Evolutionary conservation across 2,329 filamentous ascomycete genomes (phyloP).

Genomic region (Aureobasidium musti): DNA sequence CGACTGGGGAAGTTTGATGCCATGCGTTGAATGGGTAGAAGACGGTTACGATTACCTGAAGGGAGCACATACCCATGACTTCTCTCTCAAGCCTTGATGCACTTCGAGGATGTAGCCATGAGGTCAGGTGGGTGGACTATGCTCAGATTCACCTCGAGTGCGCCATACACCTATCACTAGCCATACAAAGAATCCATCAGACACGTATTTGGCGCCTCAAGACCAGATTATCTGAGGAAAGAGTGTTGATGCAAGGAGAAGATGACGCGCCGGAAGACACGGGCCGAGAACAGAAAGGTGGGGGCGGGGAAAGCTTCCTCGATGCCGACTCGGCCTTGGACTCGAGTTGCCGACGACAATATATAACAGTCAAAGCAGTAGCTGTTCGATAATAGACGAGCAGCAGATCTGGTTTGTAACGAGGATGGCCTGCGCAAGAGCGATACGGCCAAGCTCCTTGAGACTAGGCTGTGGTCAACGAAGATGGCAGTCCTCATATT

Average conservation of each 20-base stretch:
- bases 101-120: neutral
- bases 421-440: neutral
- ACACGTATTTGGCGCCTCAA: too few species aligned
- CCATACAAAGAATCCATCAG: too few species aligned
- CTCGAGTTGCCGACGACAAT: slow-evolving; percentile 8
- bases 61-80: slow-evolving; percentile 4
- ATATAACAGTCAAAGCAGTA: neutral
- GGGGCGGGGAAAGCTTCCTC: slow-evolving; percentile 23
- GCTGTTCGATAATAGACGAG: neutral
- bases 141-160: neutral
- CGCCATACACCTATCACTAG: too few species aligned
- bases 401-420: neutral
- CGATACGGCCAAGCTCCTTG: neutral
- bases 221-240: too few species aligned
- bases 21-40: neutral
- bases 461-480: neutral
- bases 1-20: neutral
- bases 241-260: neutral
- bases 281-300: neutral
- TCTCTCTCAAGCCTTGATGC: neutral
- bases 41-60: slow-evolving; percentile 7
- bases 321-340: slow-evolving; percentile 1
- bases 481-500: slow-evolving; percentile 42
- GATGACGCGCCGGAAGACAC: slow-evolving; percentile 1
- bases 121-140: neutral